These are phyloP conservation scores for Metschnikowia reukaufii DNA, from an alignment of 805 yeast species.

Conservation along the genomic window DNA sequence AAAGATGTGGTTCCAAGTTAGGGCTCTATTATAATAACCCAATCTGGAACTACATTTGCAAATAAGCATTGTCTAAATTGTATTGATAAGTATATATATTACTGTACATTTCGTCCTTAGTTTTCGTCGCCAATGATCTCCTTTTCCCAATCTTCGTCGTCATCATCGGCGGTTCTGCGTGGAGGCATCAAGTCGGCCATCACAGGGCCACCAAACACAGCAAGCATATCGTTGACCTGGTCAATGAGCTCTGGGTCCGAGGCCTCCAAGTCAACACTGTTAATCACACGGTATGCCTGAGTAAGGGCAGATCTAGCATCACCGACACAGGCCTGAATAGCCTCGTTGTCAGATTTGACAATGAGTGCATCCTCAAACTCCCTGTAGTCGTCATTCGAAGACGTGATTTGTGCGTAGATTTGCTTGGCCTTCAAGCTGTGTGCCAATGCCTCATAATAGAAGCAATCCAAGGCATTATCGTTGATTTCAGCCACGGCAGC, in stretches of 20 bases:
- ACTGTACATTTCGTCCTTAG: background rate
- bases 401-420: conserved; percentile 26
- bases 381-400: conserved; percentile 41
- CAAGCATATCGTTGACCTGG: conserved; percentile 52
- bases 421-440: conserved; percentile 47
- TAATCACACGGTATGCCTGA: conserved; percentile 45
- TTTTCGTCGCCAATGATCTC: conserved; percentile 42
- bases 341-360: conserved; percentile 25
- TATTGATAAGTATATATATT: too few species aligned
- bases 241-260: conserved; percentile 59
- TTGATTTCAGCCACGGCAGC: conserved; percentile 70
- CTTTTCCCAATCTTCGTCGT: conserved; percentile 52
- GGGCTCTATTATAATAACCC: too few species aligned
- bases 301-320: conserved; percentile 47
- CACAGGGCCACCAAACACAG: conserved; percentile 61
- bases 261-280: conserved; percentile 38
- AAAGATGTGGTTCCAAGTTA: too few species aligned
- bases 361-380: conserved; percentile 30
- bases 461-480: conserved; percentile 79
- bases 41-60: too few species aligned
- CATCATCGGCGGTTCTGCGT: conserved; percentile 26
- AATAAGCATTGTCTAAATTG: too few species aligned
- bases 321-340: conserved; percentile 27
- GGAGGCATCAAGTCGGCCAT: conserved; percentile 45
- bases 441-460: conserved; percentile 81